phyloP scores from a whole-genome alignment of 768 basidiomycete species.

The Gautieria morchelliformis region DNA sequence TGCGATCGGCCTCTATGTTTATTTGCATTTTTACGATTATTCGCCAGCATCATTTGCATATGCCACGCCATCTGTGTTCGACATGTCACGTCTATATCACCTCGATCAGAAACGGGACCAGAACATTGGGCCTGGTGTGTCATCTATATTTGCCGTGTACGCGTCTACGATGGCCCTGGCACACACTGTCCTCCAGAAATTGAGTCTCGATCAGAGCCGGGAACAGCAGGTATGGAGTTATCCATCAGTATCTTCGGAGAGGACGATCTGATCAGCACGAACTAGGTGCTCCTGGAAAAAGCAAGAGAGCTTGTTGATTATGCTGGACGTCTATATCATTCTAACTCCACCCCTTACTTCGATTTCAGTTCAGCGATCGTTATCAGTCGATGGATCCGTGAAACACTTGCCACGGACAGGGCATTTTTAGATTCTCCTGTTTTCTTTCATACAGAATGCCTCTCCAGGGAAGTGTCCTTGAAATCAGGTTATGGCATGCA shows the following conservation, averaged over 20 bases:
- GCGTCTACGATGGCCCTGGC: neutral
- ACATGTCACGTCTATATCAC: neutral
- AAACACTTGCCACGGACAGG: conserved; percentile 23
- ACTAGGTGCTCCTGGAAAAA: neutral
- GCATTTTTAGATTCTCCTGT: conserved; percentile 29
- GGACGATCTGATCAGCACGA: neutral
- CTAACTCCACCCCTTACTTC: conserved; percentile 29
- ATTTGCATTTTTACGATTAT: neutral
- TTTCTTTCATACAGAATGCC: conserved; percentile 20
- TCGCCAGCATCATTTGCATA: neutral
- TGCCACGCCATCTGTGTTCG: neutral
- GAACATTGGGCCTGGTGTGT: neutral
- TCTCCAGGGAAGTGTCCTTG: conserved; percentile 44
- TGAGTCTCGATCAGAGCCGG: neutral
- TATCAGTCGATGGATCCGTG: conserved; percentile 42
- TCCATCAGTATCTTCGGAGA: neutral
- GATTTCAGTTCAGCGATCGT: conserved; percentile 64
- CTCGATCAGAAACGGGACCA: neutral
- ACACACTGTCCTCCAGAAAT: neutral
- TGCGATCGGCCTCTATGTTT: neutral
- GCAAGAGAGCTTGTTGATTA: conserved; percentile 24
- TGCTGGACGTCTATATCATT: conserved; percentile 34
- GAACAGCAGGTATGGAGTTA: neutral
- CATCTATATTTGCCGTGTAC: neutral
- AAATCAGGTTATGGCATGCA: conserved; percentile 65